Conservation (phyloP, 1,284 basidiomycete genomes). For the Microbotryomycetes sp. region DNA sequence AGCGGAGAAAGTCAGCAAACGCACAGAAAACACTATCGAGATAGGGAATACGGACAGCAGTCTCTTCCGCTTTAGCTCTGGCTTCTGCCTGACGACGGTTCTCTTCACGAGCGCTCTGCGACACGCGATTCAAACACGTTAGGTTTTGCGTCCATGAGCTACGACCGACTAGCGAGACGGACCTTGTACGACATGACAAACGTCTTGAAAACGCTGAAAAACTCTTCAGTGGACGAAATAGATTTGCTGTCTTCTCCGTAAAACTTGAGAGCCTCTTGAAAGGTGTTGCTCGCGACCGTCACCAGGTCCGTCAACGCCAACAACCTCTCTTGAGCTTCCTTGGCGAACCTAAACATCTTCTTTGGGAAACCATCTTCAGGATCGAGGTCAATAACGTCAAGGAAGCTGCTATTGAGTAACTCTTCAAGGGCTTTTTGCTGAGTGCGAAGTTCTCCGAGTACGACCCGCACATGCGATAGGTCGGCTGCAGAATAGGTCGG, state of each 20-base stretch:
- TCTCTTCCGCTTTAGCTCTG: slow-evolving; percentile 8
- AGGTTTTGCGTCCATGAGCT: too few species aligned
- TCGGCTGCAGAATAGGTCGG: slow-evolving; percentile 9
- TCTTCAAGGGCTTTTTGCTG: slow-evolving; percentile 55
- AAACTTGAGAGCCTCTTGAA: slow-evolving; percentile 73
- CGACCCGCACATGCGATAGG: slow-evolving; percentile 13
- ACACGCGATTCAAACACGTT: neutral
- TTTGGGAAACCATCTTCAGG: slow-evolving; percentile 65
- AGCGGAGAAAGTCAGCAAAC: neutral
- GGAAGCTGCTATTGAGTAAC: slow-evolving; percentile 68
- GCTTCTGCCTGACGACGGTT: slow-evolving; percentile 18
- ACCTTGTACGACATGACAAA: slow-evolving; percentile 88
- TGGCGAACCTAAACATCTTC: slow-evolving; percentile 82
- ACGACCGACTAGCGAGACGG: slow-evolving; percentile 29
- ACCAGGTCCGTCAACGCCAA: slow-evolving; percentile 78
- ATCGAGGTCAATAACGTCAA: slow-evolving; percentile 51
- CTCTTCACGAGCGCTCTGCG: slow-evolving; percentile 21
- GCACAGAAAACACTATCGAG: accelerated
- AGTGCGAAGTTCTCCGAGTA: slow-evolving; percentile 60
- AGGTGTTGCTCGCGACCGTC: slow-evolving; percentile 68
- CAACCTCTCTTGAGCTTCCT: slow-evolving; percentile 62
- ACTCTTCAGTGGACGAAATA: slow-evolving; percentile 52
- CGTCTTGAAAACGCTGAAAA: slow-evolving; percentile 90
- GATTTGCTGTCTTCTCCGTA: slow-evolving; percentile 83
- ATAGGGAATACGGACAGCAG: slow-evolving; percentile 3